phyloP scores from a whole-genome alignment of 2,329 filamentous ascomycete species.

The Aspergillus sp. region DNA sequence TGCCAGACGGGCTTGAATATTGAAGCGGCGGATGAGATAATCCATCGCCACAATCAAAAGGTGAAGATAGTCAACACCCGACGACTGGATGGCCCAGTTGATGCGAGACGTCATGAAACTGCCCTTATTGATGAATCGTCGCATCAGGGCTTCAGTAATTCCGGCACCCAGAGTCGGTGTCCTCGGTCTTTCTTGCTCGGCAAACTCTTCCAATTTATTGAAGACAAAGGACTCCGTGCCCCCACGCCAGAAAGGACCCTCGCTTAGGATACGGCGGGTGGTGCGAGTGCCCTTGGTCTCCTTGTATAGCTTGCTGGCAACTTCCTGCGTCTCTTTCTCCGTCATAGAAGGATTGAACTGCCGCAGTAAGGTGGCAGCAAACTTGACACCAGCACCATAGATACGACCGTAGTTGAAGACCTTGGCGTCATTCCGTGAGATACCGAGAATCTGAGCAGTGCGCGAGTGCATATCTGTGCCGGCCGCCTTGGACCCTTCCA shows the following conservation, averaged over 20 bases:
- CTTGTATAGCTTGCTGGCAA: constrained; percentile 77
- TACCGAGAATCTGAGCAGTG: constrained; percentile 87
- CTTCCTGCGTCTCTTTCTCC: constrained; percentile 73
- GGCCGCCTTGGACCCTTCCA: constrained; percentile 91
- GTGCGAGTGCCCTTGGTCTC: constrained; percentile 91
- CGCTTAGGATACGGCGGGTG: constrained; percentile 67
- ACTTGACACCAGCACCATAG: constrained; percentile 94
- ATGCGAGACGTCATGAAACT: constrained; percentile 94
- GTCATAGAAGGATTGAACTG: constrained; percentile 89
- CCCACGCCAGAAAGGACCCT: constrained; percentile 85
- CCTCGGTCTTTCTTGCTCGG: constrained; percentile 84
- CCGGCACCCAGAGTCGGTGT: constrained; percentile 92
- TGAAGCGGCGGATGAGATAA: constrained; percentile 81
- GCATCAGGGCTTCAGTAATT: constrained; percentile 93
- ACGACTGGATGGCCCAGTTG: constrained; percentile 99
- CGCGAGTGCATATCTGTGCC: constrained; percentile 94
- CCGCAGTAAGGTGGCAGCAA: constrained; percentile 82
- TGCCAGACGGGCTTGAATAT: constrained; percentile 77
- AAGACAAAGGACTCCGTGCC: constrained; percentile 98
- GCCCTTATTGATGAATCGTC: constrained; percentile 80
- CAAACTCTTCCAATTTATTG: constrained; percentile 97
- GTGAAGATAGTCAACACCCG: constrained; percentile 94
- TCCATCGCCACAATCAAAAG: constrained; percentile 93
- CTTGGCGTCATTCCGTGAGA: constrained; percentile 92
- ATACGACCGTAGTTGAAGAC: constrained; percentile 99